Evolutionary conservation across 2,329 filamentous ascomycete species (phyloP).

Genomic region (Colletotrichum paranaense): DNA sequence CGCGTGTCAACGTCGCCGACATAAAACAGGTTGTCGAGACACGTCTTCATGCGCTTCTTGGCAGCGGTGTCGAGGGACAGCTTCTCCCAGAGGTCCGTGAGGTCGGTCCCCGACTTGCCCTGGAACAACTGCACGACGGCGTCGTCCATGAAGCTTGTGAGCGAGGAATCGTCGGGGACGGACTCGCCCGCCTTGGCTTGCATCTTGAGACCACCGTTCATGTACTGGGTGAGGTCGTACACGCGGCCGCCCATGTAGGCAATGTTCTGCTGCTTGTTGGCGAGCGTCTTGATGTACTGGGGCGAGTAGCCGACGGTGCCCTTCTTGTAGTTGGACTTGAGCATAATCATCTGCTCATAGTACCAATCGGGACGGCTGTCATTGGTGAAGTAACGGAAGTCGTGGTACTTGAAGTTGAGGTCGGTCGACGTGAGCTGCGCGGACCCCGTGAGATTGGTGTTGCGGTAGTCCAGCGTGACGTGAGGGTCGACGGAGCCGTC

Average conservation of each 20-base stretch:
- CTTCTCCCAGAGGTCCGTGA: constrained; percentile 84
- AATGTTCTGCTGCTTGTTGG: constrained; percentile 70
- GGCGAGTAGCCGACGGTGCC: constrained; percentile 87
- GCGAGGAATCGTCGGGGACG: constrained; percentile 55
- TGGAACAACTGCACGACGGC: constrained; percentile 82
- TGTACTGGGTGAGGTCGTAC: constrained; percentile 90
- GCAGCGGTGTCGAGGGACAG: constrained; percentile 68
- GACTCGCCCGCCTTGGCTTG: constrained; percentile 65
- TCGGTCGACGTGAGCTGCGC: constrained; percentile 74
- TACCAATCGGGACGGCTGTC: constrained; percentile 93
- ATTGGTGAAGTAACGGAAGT: constrained; percentile 88
- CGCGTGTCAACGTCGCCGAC: constrained; percentile 92
- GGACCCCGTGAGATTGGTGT: constrained; percentile 78
- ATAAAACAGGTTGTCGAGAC: constrained; percentile 95
- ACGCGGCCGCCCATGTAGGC: constrained; percentile 83
- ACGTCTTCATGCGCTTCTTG: constrained; percentile 79
- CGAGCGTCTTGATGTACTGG: constrained; percentile 79
- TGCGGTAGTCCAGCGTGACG: constrained; percentile 87
- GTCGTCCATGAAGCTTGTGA: constrained; percentile 84
- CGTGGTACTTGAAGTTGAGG: constrained; percentile 84
- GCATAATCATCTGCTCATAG: constrained; percentile 83
- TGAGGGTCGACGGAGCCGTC: constrained; percentile 72
- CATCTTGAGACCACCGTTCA: constrained; percentile 77
- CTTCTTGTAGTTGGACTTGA: constrained; percentile 85
- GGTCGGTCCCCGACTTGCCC: constrained; percentile 78